phyloP scores from a whole-genome alignment of 768 basidiomycete genomes.

The Boletus sp. region DNA sequence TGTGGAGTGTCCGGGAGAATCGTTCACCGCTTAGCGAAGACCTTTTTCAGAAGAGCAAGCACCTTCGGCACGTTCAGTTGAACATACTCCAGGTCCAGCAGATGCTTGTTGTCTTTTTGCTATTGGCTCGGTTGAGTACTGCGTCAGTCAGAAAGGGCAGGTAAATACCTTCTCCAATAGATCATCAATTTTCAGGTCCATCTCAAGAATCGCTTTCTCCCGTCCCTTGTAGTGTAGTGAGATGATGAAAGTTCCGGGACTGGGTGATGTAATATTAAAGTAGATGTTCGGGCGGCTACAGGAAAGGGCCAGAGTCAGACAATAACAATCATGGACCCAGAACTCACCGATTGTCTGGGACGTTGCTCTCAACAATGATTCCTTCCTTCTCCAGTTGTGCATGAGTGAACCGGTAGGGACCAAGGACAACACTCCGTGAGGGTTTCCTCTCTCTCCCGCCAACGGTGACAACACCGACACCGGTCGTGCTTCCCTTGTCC shows the following conservation, averaged over 20 bases:
- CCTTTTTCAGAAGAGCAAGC: conserved; percentile 87
- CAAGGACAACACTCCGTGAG: conserved; percentile 78
- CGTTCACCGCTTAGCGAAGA: conserved; percentile 80
- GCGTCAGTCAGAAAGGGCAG: neutral
- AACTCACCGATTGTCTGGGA: conserved; percentile 91
- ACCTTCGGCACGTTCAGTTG: conserved; percentile 97
- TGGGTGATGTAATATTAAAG: conserved; percentile 98
- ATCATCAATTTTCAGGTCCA: conserved; percentile 99
- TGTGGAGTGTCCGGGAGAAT: conserved; percentile 4
- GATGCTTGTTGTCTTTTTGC: conserved; percentile 99
- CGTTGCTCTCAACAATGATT: conserved; percentile 98
- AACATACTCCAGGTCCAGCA: conserved; percentile 96
- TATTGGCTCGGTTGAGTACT: conserved; percentile 35
- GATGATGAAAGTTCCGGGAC: conserved; percentile 98
- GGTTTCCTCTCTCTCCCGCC: conserved; percentile 98
- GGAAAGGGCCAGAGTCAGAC: neutral
- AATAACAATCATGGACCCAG: neutral
- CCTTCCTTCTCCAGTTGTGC: conserved; percentile 98
- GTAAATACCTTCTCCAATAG: conserved; percentile 84
- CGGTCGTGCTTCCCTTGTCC: conserved; percentile 83
- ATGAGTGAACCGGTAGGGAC: conserved; percentile 97
- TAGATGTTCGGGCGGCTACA: conserved; percentile 93
- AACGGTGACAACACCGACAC: conserved; percentile 91
- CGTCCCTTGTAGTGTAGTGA: conserved; percentile 98
- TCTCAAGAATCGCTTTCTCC: conserved; percentile 98